Base-by-base conservation (phyloP, 176 grass and related monocot genomes). In the Panicum miliaceum region DNA sequence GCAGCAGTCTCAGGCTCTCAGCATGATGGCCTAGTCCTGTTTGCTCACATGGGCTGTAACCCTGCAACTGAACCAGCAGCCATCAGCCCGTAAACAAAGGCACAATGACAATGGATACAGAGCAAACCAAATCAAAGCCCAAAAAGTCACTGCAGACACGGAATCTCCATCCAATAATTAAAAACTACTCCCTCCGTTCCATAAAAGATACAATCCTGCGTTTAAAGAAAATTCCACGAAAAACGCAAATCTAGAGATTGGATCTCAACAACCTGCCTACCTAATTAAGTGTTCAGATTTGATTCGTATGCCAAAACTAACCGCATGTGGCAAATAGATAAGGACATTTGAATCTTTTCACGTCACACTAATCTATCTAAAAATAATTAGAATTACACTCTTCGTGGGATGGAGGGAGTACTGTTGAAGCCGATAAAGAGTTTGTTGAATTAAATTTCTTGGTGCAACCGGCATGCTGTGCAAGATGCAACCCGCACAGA, bases 21-120 rank as follows among this genome's bases (percentile, higher is more conserved):
- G 71, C 42, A 71, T 77, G 52, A 15, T 22, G 8, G 3, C 9
- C 22, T 25, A 59, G 20, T 25, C 7, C 22, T 59, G 56, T 59
- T 59, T 59, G 8, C 56, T 59, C 56, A 69, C 66, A 71, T 71
- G 66, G 65, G 25, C 23, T 82, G 80, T 71, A 46, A 16, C 34
- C n/a, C 14, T 82, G 70, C 5, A 27, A 34, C 5, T 18, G 56
- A 57, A 8, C 60, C 48, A 40, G 38, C 37, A 29, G 27, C 38
- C 48, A 8, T 9, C 22, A 20, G 0, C 22, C 19, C 52, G 0
- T 46, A 41, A 41, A 7, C 71, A 41, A 79, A 63, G 51, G 51
- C 42, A 54, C 23, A 36, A 16, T 20, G 45, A 54, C 23, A 36
- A 16, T 20, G 45, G 27, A 1, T 7, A 23, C 68, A 34, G 22